Percentiles rank a stretch among this genome's conserved stretches.
phyloP scores from a whole-genome alignment of 2,329 filamentous ascomycete species.

The Diaporthe humulicola region DNA sequence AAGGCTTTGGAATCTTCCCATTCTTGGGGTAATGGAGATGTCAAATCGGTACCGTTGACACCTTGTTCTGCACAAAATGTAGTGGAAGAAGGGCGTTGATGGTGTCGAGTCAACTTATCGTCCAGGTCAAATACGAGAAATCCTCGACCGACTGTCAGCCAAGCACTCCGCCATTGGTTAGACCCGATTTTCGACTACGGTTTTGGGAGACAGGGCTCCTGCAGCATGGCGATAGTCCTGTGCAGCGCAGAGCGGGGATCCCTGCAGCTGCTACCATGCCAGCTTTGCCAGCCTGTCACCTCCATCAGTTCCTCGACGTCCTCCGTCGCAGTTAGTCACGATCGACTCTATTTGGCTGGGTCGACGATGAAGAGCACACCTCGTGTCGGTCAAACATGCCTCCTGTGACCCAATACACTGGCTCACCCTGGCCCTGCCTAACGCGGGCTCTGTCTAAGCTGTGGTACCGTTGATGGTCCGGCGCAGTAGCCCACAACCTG shows the following conservation, averaged over 20 bases:
- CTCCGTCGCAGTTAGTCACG: not conserved
- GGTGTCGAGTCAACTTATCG: slow-evolving; percentile 38
- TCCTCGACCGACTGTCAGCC: slow-evolving; percentile 34
- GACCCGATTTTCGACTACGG: slow-evolving; percentile 21
- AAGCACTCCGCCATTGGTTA: slow-evolving; percentile 34
- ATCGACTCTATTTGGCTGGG: not conserved
- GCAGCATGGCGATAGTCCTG: slow-evolving; percentile 29
- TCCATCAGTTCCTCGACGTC: not conserved
- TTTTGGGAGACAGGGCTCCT: slow-evolving; percentile 27
- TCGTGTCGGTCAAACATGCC: slow-evolving; percentile 13
- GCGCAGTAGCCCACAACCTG: not conserved
- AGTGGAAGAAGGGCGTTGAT: slow-evolving; percentile 7
- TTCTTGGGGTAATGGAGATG: not conserved
- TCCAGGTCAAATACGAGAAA: slow-evolving; percentile 37
- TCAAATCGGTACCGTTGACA: slow-evolving; percentile 22
- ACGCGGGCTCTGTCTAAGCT: not conserved
- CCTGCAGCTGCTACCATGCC: slow-evolving; percentile 14
- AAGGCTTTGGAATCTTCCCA: slow-evolving; percentile 21
- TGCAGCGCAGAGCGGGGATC: slow-evolving; percentile 24
- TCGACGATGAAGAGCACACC: not conserved
- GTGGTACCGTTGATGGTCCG: not conserved
- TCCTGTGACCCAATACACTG: not conserved
- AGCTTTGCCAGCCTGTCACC: slow-evolving; percentile 8
- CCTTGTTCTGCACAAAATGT: not conserved
- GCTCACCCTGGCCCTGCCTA: not conserved